A percentile compares a stretch with the other conserved stretches of the same genome.
phyloP scores from a whole-genome alignment of 805 yeast species.

The Starmerella tilneyi region DNA sequence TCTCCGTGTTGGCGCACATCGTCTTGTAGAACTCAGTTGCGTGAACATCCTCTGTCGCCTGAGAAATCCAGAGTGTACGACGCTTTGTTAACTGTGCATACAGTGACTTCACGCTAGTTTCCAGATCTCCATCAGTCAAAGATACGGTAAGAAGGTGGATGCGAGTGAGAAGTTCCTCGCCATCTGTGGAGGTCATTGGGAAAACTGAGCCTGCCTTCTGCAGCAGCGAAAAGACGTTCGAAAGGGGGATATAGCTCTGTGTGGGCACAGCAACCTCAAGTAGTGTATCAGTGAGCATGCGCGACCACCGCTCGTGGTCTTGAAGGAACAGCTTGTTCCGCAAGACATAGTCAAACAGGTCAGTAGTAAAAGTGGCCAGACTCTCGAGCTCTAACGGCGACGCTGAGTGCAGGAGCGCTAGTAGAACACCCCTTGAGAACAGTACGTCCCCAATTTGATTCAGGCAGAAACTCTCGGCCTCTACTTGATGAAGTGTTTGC shows the following conservation, averaged over 20 bases:
- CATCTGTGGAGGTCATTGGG: conserved; percentile 16
- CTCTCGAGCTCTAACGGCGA: conserved; percentile 21
- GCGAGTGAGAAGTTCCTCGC: conserved; percentile 8
- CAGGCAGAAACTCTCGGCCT: neutral
- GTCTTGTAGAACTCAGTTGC: neutral
- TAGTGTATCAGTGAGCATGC: conserved; percentile 3
- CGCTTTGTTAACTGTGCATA: conserved; percentile 15
- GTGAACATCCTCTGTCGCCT: neutral
- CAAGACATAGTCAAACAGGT: neutral
- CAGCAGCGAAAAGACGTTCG: conserved; percentile 14
- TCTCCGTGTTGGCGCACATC: neutral
- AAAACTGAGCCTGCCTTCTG: conserved; percentile 16
- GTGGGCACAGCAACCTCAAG: conserved; percentile 16
- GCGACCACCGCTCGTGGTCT: neutral
- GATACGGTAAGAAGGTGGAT: conserved; percentile 13
- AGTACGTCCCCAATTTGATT: neutral
- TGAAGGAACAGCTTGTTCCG: too few species aligned
- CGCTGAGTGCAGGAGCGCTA: conserved; percentile 9
- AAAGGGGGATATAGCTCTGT: conserved; percentile 13
- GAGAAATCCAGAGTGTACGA: neutral
- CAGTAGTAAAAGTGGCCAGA: conserved; percentile 14
- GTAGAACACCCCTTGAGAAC: conserved; percentile 7
- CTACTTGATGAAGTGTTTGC: neutral
- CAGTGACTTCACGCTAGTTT: conserved; percentile 23
- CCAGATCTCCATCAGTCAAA: conserved; percentile 13